phyloP scores from a whole-genome alignment of 169 alveolate species.

The Plasmodium coatneyi region DNA sequence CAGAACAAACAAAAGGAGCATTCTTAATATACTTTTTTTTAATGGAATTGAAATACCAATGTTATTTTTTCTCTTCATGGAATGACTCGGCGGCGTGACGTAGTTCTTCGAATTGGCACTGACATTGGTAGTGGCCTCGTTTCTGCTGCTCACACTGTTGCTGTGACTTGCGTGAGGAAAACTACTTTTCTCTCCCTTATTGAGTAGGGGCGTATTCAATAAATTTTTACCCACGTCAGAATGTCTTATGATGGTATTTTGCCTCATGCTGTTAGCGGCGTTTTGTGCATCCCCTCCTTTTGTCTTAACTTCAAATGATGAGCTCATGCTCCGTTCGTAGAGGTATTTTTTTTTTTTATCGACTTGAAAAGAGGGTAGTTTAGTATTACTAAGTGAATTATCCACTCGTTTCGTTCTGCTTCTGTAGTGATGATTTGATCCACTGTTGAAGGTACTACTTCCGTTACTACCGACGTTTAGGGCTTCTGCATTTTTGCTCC shows the following conservation, averaged over 20 bases:
- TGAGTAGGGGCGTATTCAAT: neutral
- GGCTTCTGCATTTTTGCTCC: neutral
- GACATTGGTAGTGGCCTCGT: neutral
- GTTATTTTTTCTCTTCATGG: conserved; percentile 44
- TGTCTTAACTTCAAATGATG: neutral
- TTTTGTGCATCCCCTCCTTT: neutral
- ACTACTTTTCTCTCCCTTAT: neutral
- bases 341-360: conserved; percentile 8
- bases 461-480: neutral
- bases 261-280: neutral
- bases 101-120: neutral
- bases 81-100: neutral
- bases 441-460: neutral
- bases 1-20: neutral
- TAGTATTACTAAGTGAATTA: neutral
- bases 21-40: conserved; percentile 62
- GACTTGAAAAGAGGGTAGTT: neutral
- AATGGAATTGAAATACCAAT: conserved; percentile 57
- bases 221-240: neutral
- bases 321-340: conserved; percentile 17
- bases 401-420: neutral
- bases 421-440: neutral
- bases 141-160: neutral
- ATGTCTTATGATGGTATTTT: neutral
- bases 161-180: neutral